Evolutionary conservation across 192 early-diverging fungal genomes (phyloP).

Genomic region (Mortierella hygrophila): DNA sequence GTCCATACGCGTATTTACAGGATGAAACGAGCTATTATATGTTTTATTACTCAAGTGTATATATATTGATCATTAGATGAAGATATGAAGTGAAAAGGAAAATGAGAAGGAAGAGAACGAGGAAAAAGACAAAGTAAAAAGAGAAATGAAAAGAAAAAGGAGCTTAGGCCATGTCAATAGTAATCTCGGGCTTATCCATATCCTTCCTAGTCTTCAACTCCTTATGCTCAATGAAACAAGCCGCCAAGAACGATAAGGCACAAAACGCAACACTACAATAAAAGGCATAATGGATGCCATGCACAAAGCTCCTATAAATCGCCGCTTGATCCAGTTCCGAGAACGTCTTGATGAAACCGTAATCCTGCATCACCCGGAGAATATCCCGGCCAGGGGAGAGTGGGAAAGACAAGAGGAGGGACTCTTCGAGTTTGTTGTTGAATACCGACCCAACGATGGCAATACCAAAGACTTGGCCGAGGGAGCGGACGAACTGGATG

Average conservation of each 20-base stretch:
- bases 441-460: slow-evolving; percentile 5
- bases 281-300: not conserved
- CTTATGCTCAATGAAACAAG: slow-evolving; percentile 20
- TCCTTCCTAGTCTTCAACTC: slow-evolving; percentile 30
- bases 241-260: not conserved
- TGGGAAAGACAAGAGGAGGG: not conserved
- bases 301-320: not conserved
- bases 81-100: not conserved
- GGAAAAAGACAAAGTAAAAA: not conserved
- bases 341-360: not conserved
- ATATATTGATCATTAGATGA: not conserved
- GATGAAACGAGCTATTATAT: not conserved
- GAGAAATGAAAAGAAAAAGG: not conserved
- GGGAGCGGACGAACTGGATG: slow-evolving; percentile 58
- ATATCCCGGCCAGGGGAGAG: not conserved
- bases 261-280: slow-evolving; percentile 3
- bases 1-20: no score
- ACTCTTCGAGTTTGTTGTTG: not conserved
- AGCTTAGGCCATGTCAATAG: slow-evolving; percentile 15
- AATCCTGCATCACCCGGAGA: not conserved
- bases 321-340: not conserved
- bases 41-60: not conserved
- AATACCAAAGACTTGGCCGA: slow-evolving; percentile 64
- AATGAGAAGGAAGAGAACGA: not conserved
- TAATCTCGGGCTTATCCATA: slow-evolving; percentile 13